Percentiles rank a stretch among this genome's conserved stretches.
Conservation (phyloP, 371 early-diverging fungal genomes). For the Rhizopus sp. region DNA sequence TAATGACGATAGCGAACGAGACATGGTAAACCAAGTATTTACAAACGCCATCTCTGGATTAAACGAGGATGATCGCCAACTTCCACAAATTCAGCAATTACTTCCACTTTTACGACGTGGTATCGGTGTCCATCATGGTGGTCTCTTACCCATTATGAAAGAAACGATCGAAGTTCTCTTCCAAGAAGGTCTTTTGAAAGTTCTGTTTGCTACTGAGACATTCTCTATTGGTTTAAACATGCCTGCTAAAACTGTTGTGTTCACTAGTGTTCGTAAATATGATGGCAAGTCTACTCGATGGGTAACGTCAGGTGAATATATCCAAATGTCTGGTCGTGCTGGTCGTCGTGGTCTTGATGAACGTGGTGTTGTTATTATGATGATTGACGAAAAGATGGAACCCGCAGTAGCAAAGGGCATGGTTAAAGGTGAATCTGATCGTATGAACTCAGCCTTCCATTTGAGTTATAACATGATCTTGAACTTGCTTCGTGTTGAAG, state of each 20-base stretch:
- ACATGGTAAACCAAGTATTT: conserved; percentile 90
- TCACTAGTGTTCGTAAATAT: conserved; percentile 97
- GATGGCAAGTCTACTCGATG: conserved; percentile 93
- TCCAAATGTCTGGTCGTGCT: conserved; percentile 99
- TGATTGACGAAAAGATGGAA: conserved; percentile 97
- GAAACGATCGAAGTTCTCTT: conserved; percentile 99
- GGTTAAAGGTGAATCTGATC: conserved; percentile 94
- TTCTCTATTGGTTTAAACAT: conserved; percentile 99
- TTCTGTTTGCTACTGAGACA: conserved; percentile 99
- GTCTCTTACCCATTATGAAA: conserved; percentile 98
- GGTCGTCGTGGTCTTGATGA: conserved; percentile 98
- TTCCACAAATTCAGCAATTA: conserved; percentile 96
- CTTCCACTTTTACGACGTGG: conserved; percentile 95
- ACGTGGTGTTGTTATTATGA: conserved; percentile 97
- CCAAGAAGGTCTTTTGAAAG: conserved; percentile 98
- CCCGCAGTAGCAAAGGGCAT: conserved; percentile 91
- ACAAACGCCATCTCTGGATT: conserved; percentile 91
- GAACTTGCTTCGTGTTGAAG: conserved; percentile 98
- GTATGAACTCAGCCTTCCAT: conserved; percentile 97
- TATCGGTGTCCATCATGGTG: conserved; percentile 99
- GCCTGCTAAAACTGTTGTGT: conserved; percentile 99
- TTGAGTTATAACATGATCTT: conserved; percentile 99
- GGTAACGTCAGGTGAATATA: conserved; percentile 98
- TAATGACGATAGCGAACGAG: conserved; percentile 87
- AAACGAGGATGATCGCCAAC: conserved; percentile 90